These are phyloP conservation scores for Xylaria polymorpha DNA, from an alignment of 2,329 filamentous ascomycete genomes.

Conservation along the genomic window DNA sequence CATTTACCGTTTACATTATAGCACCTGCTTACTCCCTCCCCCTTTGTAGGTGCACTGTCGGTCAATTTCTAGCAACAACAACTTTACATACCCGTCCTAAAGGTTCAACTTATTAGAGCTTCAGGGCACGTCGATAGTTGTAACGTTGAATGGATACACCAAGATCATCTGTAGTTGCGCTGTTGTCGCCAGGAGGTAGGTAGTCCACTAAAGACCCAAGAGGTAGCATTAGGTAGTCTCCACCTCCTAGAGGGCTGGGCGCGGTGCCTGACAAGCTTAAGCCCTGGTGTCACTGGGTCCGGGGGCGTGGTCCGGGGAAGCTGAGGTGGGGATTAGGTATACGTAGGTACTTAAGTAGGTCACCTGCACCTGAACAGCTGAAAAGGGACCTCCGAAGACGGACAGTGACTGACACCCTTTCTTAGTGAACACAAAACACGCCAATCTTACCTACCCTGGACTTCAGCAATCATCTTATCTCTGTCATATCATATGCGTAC, in stretches of 20 bases:
- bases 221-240: not conserved
- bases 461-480: not conserved
- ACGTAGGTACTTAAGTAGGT: too few relatives aligned
- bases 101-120: too few relatives aligned
- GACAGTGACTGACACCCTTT: not conserved
- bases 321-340: not conserved
- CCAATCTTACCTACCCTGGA: not conserved
- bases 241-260: not conserved
- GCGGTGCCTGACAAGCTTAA: not conserved
- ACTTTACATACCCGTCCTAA: too few relatives aligned
- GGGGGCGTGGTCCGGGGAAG: slow-evolving; percentile 4
- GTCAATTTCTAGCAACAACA: too few relatives aligned
- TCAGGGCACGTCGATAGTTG: too few relatives aligned
- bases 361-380: not conserved
- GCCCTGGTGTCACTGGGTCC: not conserved
- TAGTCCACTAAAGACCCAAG: not conserved
- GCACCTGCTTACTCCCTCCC: not conserved
- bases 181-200: too few relatives aligned
- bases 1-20: not conserved
- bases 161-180: too few relatives aligned
- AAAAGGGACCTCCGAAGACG: slow-evolving; percentile 10
- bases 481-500: not conserved
- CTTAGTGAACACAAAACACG: not conserved
- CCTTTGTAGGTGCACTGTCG: too few relatives aligned
- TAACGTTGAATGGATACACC: too few relatives aligned